Conservation (phyloP, 306 rosid genomes). For the Sophora flavescens region DNA sequence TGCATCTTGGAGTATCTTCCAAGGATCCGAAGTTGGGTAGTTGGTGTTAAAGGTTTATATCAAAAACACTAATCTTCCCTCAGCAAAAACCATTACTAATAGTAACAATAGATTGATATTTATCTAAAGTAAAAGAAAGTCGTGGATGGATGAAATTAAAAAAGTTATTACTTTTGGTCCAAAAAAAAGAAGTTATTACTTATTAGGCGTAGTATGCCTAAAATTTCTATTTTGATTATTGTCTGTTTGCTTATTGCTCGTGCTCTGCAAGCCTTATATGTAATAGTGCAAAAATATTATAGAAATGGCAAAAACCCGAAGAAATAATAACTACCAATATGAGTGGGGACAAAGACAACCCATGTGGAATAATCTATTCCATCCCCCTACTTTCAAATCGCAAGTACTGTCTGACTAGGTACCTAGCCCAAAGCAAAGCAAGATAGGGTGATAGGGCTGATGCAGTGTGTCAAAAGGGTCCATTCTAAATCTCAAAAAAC, state of each 20-base stretch:
- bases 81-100: constrained; percentile 52
- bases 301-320: not conserved
- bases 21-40: constrained; percentile 45
- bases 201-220: not conserved
- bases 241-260: constrained; percentile 17
- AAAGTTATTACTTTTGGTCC: not conserved
- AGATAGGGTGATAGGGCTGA: constrained; percentile 9
- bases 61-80: constrained; percentile 40
- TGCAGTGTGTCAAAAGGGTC: constrained; percentile 12
- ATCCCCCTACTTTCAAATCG: constrained; percentile 39
- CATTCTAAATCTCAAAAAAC: constrained; percentile 18
- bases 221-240: not conserved
- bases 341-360: constrained; percentile 62
- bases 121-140: constrained; percentile 13
- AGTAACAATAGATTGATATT: constrained; percentile 4
- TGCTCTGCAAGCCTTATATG: not conserved
- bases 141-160: constrained; percentile 1
- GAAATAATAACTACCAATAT: not conserved
- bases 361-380: constrained; percentile 63
- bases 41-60: constrained; percentile 22
- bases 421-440: constrained; percentile 61
- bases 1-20: not conserved
- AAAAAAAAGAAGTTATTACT: not conserved
- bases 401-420: constrained; percentile 64
- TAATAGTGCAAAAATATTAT: not conserved